A percentile compares a stretch with the other conserved stretches of the same genome.
These are phyloP conservation scores for Herpetomonas tarakana DNA, from an alignment of 208 protist species.

Conservation along the genomic window DNA sequence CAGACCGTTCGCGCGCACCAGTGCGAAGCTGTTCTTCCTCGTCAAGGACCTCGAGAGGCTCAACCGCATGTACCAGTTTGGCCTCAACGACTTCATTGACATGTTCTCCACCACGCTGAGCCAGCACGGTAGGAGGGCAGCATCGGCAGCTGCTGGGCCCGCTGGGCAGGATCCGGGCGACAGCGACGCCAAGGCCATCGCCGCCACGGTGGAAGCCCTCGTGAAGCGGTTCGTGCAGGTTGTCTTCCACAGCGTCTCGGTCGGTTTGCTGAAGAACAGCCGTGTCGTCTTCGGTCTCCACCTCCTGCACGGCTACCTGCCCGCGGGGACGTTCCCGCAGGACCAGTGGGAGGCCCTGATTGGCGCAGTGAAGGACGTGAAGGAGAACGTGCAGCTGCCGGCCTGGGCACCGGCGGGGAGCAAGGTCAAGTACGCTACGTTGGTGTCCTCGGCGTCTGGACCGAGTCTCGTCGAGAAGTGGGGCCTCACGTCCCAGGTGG, in stretches of 20 bases:
- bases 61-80: conserved; percentile 98
- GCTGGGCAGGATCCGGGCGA: background rate
- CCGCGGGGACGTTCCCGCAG: conserved; percentile 61
- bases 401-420: conserved; percentile 57
- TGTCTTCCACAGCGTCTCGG: conserved; percentile 66
- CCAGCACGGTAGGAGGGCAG: conserved; percentile 33
- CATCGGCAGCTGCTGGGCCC: no score
- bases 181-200: conserved; percentile 9
- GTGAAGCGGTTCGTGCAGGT: conserved; percentile 54
- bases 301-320: conserved; percentile 85
- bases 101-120: conserved; percentile 72
- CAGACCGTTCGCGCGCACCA: conserved; percentile 85
- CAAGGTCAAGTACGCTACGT: conserved; percentile 48
- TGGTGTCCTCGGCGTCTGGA: conserved; percentile 33
- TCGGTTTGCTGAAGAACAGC: conserved; percentile 90
- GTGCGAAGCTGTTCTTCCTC: conserved; percentile 92
- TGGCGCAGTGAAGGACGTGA: conserved; percentile 38
- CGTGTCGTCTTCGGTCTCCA: conserved; percentile 94
- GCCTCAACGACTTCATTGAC: conserved; percentile 87
- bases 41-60: conserved; percentile 87
- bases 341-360: conserved; percentile 89
- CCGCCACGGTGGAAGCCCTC: conserved; percentile 55
- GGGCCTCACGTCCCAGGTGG: conserved; percentile 34
- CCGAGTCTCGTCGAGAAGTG: conserved; percentile 47
- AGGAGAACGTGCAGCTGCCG: conserved; percentile 29